Base-by-base conservation (phyloP, 768 basidiomycete species). In the Mycena indigotica region DNA sequence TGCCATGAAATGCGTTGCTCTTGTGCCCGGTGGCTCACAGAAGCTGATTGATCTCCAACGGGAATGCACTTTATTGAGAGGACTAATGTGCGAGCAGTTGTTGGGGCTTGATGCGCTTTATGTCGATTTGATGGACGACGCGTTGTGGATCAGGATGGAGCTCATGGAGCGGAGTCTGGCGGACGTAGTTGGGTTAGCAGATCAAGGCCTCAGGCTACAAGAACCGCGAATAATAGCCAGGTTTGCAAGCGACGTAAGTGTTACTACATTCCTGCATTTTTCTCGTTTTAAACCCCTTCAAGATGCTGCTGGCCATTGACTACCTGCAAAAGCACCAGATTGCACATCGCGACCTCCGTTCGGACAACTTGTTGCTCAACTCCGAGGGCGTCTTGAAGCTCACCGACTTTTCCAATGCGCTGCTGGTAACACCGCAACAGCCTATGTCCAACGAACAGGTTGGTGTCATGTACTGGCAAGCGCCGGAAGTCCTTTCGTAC, bases 121-220 rank as follows among this genome's bases (percentile, higher is more conserved):
- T 69, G 85, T 90, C 26, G 84, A 87, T 64, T 67, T 86, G 3
- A 75, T 76, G 30, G 86, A 85, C 56, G 83, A 84, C 60, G 81
- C 85, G 56, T 71, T 94, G 32, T 94, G 92, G 92, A 87, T 94
- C 49, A 77, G 87, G 60, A 94, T 94, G 92, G 91, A 93, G 69
- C 81, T 93, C 28, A 92, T 94, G 91, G 90, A 92, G 65, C 80
- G 91, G 60, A 92, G 90, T 67, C 74, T 94, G 63, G 92, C 92
- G 64, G 92, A 94, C 69, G 80, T 94, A 45, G 77, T 93, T 16
- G 83, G 77, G 16, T 70, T 92, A 19, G 83, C 82, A 5, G 80
- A 75, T 13, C 77, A 83, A 58, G 89, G 89, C 0, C 70, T 91
- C 32, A 76, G 80, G 63, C 58, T 94, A 49, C 80, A 83, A 56